Conservation (phyloP, 2,329 filamentous ascomycete species). For the Trichoderma harzianum region DNA sequence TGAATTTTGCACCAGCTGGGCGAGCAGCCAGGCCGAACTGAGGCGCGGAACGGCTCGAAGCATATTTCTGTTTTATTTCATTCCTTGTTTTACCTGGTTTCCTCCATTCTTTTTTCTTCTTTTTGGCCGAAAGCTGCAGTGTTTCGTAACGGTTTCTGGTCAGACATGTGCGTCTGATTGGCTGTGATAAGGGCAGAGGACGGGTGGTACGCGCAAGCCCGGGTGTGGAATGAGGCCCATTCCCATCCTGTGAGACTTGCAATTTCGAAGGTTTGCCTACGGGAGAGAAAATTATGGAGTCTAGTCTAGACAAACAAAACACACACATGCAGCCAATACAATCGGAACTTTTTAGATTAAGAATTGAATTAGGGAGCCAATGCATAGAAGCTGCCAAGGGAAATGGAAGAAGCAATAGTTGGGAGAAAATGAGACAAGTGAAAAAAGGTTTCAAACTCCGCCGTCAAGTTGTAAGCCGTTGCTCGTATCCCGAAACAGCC, state of each 20-base stretch:
- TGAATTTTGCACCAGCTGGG: background rate
- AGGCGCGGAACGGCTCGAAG: slow-evolving; percentile 12
- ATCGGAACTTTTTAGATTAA: background rate
- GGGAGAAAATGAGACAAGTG: background rate
- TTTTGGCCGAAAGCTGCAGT: background rate
- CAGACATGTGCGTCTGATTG: background rate
- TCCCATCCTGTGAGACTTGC: background rate
- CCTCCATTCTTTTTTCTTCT: background rate
- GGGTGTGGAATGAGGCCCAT: slow-evolving; percentile 9
- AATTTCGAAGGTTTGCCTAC: background rate
- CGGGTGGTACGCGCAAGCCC: background rate
- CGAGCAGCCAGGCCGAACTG: background rate
- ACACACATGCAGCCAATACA: background rate
- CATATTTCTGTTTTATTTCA: background rate
- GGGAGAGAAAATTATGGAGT: background rate
- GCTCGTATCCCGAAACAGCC: slow-evolving; percentile 16
- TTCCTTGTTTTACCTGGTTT: background rate
- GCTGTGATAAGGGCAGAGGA: background rate
- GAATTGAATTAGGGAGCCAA: background rate
- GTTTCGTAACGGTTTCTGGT: background rate
- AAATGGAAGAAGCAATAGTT: background rate
- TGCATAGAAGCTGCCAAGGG: background rate
- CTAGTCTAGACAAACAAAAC: background rate
- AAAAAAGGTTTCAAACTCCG: background rate
- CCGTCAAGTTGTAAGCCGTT: slow-evolving; percentile 1